Percentiles rank a stretch among this genome's conserved stretches.
Evolutionary conservation across 148 eudicot genomes (phyloP).

Genomic region (Chenopodium formosanum): DNA sequence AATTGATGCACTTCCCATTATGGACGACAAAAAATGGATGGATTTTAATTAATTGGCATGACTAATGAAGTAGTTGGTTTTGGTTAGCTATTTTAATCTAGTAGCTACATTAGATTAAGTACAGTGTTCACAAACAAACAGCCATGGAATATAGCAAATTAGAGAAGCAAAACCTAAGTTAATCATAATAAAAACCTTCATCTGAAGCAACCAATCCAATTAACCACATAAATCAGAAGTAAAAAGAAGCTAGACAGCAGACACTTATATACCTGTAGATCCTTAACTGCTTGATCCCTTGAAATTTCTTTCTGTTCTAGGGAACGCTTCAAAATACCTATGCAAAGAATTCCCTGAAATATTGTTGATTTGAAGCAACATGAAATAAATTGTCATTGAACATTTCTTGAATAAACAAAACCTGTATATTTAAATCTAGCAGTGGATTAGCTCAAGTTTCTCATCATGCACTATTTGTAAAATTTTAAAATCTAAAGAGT

Average conservation of each 20-base stretch:
- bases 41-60: no score
- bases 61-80: no score
- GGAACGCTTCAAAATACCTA: slow-evolving; percentile 80
- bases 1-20: no score
- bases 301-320: slow-evolving; percentile 67
- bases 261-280: slow-evolving; percentile 55
- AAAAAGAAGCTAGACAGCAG: not conserved
- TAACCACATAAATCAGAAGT: not conserved
- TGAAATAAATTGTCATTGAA: not conserved
- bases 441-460: not conserved
- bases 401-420: not conserved
- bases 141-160: not conserved
- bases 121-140: not conserved
- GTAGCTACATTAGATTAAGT: no score
- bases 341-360: slow-evolving; percentile 76
- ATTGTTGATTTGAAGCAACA: not conserved
- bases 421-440: not conserved
- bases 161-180: not conserved
- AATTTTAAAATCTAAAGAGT: not conserved
- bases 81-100: no score
- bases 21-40: no score
- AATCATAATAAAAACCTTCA: not conserved
- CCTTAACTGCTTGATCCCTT: slow-evolving; percentile 66
- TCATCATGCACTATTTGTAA: not conserved
- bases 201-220: not conserved